These are phyloP conservation scores for Kalanchoe fedtschenkoi DNA, from an alignment of 164 flowering plant species.

Conservation along the genomic window DNA sequence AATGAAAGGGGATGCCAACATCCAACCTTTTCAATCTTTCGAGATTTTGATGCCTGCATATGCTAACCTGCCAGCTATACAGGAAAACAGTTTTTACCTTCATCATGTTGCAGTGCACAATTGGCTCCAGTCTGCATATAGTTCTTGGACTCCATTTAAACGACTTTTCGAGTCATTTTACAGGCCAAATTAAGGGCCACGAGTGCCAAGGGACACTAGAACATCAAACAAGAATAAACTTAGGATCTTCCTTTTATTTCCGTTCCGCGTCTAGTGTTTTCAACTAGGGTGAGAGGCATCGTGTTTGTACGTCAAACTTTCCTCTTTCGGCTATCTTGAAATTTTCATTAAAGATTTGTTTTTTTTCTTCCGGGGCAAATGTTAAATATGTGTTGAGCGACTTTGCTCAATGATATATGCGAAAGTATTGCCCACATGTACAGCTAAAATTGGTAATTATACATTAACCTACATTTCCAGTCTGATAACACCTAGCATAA, in stretches of 20 bases:
- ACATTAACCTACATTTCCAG: neutral
- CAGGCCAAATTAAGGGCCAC: conserved; percentile 1
- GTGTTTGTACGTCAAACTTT: neutral
- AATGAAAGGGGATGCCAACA: neutral
- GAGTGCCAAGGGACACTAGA: conserved; percentile 1
- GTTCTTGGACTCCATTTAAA: neutral
- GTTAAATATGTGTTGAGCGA: neutral
- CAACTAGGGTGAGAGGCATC: neutral
- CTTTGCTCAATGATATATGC: neutral
- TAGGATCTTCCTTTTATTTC: neutral
- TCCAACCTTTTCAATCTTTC: neutral
- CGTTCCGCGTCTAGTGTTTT: neutral
- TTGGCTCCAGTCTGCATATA: neutral
- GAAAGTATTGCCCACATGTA: neutral
- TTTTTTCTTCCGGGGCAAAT: too few species aligned
- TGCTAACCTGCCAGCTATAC: conserved; percentile 1
- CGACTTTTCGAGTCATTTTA: neutral
- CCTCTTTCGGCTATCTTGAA: neutral
- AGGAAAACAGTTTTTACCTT: neutral
- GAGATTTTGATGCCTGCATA: neutral
- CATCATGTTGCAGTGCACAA: neutral
- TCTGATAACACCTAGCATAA: neutral
- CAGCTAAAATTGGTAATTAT: neutral
- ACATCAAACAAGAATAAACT: neutral
- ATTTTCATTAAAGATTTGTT: neutral